Base-by-base conservation (phyloP, 805 yeast species). In the Kodamaea laetipori region DNA sequence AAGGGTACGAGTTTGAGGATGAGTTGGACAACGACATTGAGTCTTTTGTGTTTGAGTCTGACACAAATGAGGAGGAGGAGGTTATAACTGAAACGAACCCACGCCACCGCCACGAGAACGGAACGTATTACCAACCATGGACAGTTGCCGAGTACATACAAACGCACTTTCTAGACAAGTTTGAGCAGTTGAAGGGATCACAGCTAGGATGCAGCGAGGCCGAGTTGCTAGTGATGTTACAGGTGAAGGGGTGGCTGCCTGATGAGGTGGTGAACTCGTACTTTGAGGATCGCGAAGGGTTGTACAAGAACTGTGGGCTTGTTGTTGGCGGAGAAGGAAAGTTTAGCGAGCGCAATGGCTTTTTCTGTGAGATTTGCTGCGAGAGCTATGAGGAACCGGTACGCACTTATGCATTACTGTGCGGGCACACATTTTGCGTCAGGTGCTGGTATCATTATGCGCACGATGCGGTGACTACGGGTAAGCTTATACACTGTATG, bases 341-440 rank as follows among this genome's bases (percentile, higher is more conserved):
- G n/a, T n/a, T 61, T 18, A 41, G 44, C n/a, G 34, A 24, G 23
- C n/a, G 41, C 17, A 1, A 9, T 8, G 43, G 53, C 37, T 78
- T 71, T 49, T 48, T 59, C 19, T 89, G 97, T 58, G 54, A 62
- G 11, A 81, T 90, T n/a, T 90, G 97, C 62, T 86, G 88, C 59
- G 84, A 83, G 16, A 76, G 75, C 0, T 69, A 67, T 19, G 56
- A 57, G 0, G 47, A 48, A 1, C 43, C 66, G 24, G 41, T 46
- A 6, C 62, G 12, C 6, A 42, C 67, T 2, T 86, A 80, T 53
- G 62, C 74, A 2, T 60, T 88, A 12, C 72, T 72, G 11, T 94
- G 98, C 61, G 74, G 73, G 6, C 97, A 92, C 61, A 69, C 67
- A 40, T 85, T 71, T 52, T 94, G 99, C 58, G 52, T 69, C 1